Evolutionary conservation across 2,329 filamentous ascomycete genomes (phyloP), one percentile per base, ranked within the genome.

Genomic region (Aspergillus ibericus): DNA sequence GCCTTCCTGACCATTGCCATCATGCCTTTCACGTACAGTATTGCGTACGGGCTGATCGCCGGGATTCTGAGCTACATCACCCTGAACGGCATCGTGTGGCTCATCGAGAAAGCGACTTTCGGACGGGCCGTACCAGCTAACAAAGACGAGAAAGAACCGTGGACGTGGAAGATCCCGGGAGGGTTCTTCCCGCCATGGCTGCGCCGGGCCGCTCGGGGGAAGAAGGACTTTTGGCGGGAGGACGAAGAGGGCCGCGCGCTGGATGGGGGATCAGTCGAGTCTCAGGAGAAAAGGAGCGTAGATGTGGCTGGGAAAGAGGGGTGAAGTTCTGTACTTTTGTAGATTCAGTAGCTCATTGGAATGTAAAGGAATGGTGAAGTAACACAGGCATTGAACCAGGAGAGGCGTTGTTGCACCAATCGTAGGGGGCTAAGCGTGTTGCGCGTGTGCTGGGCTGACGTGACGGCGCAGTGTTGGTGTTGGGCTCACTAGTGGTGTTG

Each of bases 11-110:
- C 90, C 52, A 89, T 96, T 63, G 86, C 88, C 58, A 78, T 93
- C 60, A 96, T 96, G 92, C 91, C 92, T 0, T 95, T 96, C 77
- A 92, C 90, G 1, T 96, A 95, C 80, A 91, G 87, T 40, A 95
- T 96, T 69, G 90, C 92, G 12, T 90, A 96, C 69, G 92, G 92
- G 49, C 81, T 96, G 15, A 96, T 96, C 66, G 90, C 85, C 1
- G 90, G 91, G 53, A 89, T 96, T 68, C 81, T 88, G 68, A 86
- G 85, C 38, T 96, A 96, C 75, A 88, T 88, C 46, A 71, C 89
- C 63, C 83, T 96, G 76, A 96, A 96, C 76, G 84, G 81, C 0
- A 70, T 82, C 12, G 86, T 91, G 12, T 93, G 85, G 84, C 58
- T 89, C 49, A 75, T 96, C 65, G 86, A 89, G 73, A 82, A 85